Conservation (phyloP, 305 asterid species). For the Rubia tinctorum region DNA sequence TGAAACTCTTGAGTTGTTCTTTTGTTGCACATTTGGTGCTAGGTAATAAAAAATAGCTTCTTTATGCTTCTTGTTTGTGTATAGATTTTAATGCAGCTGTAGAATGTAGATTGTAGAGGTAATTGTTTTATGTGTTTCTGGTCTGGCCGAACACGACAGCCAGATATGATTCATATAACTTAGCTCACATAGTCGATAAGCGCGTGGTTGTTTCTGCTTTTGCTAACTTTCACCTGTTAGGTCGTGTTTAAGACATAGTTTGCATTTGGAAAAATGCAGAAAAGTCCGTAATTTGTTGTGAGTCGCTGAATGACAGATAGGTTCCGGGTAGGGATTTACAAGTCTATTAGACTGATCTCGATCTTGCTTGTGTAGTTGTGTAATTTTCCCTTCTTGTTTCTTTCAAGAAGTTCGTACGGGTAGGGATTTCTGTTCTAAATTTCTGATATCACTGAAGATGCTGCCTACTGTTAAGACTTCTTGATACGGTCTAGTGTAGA, state of each 20-base stretch:
- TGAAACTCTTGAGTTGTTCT: slow-evolving; percentile 21
- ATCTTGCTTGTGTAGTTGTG: background rate
- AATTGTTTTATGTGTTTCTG: background rate
- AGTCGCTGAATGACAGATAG: background rate
- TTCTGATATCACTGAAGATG: background rate
- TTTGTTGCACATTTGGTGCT: slow-evolving; percentile 41
- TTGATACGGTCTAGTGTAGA: background rate
- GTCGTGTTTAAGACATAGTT: background rate
- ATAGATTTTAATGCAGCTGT: background rate
- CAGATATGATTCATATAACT: background rate
- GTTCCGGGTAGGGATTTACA: background rate
- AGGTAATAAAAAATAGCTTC: background rate
- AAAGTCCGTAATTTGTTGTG: background rate
- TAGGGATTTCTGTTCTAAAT: background rate
- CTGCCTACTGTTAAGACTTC: background rate
- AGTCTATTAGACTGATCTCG: background rate
- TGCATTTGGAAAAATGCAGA: too few species aligned
- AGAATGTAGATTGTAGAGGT: background rate
- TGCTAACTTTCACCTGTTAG: background rate
- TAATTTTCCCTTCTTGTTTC: too few species aligned
- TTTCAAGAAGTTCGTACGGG: too few species aligned
- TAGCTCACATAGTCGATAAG: background rate
- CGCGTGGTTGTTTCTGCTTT: background rate
- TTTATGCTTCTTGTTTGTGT: background rate
- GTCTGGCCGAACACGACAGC: background rate